A percentile compares a stretch with the other conserved stretches of the same genome.
Evolutionary conservation across 768 basidiomycete genomes (phyloP).

Genomic region (Suillus alpinus): DNA sequence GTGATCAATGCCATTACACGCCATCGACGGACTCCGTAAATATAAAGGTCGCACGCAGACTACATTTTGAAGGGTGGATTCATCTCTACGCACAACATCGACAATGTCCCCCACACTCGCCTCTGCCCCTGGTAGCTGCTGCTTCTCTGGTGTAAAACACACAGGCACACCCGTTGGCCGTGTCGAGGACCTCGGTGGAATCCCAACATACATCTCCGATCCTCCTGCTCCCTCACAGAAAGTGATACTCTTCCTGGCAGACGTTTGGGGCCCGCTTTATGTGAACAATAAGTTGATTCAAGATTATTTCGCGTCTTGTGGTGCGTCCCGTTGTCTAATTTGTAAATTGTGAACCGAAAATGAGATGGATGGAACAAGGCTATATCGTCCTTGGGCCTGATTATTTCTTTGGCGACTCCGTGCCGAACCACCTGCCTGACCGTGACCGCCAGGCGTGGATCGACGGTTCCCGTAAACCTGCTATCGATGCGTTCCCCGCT

Average conservation of each 20-base stretch:
- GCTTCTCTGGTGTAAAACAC: slow-evolving; percentile 46
- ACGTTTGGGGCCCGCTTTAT: slow-evolving; percentile 53
- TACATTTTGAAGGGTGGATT: background rate
- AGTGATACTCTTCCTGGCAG: slow-evolving; percentile 53
- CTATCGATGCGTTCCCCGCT: slow-evolving; percentile 38
- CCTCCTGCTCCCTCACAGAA: slow-evolving; percentile 34
- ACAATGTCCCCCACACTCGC: slow-evolving; percentile 28
- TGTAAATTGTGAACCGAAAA: background rate
- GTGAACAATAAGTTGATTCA: slow-evolving; percentile 56
- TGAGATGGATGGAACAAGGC: slow-evolving; percentile 32
- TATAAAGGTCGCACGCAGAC: background rate
- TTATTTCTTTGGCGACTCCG: slow-evolving; percentile 53
- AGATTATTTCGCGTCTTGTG: slow-evolving; percentile 60
- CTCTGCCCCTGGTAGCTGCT: slow-evolving; percentile 43
- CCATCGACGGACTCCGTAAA: background rate
- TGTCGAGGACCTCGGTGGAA: slow-evolving; percentile 38
- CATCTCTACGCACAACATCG: background rate
- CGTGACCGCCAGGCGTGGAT: slow-evolving; percentile 40
- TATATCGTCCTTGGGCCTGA: slow-evolving; percentile 58
- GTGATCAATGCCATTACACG: background rate
- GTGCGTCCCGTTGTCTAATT: slow-evolving; percentile 29
- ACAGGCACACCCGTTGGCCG: slow-evolving; percentile 43
- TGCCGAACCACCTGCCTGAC: slow-evolving; percentile 32
- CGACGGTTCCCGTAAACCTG: slow-evolving; percentile 24
- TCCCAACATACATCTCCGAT: slow-evolving; percentile 52